These are phyloP conservation scores for Pseudogymnoascus sp. DNA, from an alignment of 2,329 filamentous ascomycete genomes.

Conservation along the genomic window DNA sequence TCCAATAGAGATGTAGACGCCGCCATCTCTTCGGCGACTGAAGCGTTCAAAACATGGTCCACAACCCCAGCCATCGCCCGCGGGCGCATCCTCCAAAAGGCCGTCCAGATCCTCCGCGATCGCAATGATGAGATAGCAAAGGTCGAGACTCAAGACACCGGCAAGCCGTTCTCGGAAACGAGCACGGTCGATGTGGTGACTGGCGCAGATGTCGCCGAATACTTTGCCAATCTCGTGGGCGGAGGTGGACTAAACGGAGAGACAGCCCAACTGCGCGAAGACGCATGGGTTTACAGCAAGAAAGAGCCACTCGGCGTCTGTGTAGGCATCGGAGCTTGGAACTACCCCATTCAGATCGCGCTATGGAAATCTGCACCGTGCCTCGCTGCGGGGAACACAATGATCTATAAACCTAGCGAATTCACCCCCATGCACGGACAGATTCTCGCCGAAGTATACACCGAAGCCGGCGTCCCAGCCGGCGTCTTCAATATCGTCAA, in stretches of 20 bases:
- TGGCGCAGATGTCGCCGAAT: conserved; percentile 77
- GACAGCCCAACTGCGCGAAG: conserved; percentile 61
- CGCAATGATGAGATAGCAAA: conserved; percentile 73
- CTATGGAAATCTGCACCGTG: conserved; percentile 85
- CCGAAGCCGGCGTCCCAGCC: conserved; percentile 67
- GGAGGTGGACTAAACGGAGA: conserved; percentile 74
- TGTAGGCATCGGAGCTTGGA: conserved; percentile 83
- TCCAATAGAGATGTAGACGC: conserved; percentile 59
- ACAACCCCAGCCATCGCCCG: conserved; percentile 64
- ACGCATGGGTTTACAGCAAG: conserved; percentile 74
- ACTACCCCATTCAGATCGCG: conserved; percentile 85
- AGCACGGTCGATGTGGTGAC: conserved; percentile 75
- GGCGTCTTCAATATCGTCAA: conserved; percentile 86
- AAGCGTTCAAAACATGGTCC: conserved; percentile 70
- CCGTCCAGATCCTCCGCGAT: conserved; percentile 62
- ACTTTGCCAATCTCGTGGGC: conserved; percentile 72
- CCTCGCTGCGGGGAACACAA: conserved; percentile 76
- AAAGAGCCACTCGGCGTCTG: conserved; percentile 79
- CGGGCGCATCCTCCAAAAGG: conserved; percentile 68
- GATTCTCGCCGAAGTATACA: conserved; percentile 65
- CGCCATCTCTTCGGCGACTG: conserved; percentile 60
- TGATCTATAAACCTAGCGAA: conserved; percentile 87
- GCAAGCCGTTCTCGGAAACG: conserved; percentile 79
- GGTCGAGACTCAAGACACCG: conserved; percentile 76
- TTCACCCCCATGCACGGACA: conserved; percentile 77